Conservation (phyloP, 768 basidiomycete genomes). For the Cystoderma amianthinum region DNA sequence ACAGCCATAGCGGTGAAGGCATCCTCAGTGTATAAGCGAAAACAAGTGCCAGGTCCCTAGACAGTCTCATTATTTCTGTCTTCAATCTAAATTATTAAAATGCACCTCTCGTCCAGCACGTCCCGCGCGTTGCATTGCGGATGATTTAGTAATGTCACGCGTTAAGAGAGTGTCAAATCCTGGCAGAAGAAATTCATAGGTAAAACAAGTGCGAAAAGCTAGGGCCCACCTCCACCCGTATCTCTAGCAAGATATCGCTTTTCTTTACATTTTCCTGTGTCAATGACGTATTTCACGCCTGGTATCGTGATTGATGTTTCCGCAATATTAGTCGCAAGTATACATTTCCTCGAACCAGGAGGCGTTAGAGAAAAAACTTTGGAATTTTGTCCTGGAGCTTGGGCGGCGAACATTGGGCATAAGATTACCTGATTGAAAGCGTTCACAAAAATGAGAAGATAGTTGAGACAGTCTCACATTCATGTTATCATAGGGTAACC, state of each 20-base stretch:
- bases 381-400: constrained; percentile 70
- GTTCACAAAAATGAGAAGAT: neutral
- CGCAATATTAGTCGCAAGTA: constrained; percentile 95
- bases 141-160: constrained; percentile 81
- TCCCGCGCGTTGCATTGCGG: constrained; percentile 90
- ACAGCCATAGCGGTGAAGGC: constrained; percentile 60
- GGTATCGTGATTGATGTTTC: constrained; percentile 98
- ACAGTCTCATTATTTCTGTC: neutral
- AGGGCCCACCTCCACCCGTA: constrained; percentile 54
- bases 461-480: constrained; percentile 29
- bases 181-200: constrained; percentile 16
- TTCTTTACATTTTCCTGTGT: constrained; percentile 94
- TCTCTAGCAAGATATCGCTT: constrained; percentile 73
- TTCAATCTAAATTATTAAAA: neutral
- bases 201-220: neutral
- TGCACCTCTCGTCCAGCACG: constrained; percentile 90
- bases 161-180: constrained; percentile 87
- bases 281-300: constrained; percentile 91
- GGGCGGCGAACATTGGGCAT: constrained; percentile 82
- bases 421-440: constrained; percentile 49
- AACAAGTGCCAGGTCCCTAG: constrained; percentile 80
- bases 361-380: constrained; percentile 70
- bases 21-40: constrained; percentile 85
- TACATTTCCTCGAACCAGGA: constrained; percentile 75
- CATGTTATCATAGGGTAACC: constrained; percentile 52